Evolutionary conservation across 192 early-diverging fungal genomes (phyloP), one percentile per base, ranked within the genome.

Genomic region (Backusella mclennaniae): DNA sequence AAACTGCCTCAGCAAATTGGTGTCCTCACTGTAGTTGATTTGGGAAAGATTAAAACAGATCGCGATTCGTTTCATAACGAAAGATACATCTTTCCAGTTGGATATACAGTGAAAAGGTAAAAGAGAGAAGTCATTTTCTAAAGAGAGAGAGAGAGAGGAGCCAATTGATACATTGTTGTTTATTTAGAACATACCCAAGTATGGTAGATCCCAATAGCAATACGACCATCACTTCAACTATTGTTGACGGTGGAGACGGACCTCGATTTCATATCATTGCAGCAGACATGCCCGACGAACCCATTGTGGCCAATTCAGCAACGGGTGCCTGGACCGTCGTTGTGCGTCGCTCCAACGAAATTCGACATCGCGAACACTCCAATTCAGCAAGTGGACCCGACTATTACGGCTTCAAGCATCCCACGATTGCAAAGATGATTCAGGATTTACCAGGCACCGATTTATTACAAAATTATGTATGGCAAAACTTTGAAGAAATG

Each of bases 301-400:
- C 92, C 4, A 90, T 94, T 36, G 85, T 90, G 42, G 94, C 94
- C 12, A 87, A 85, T 19, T 92, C 95, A 2, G 91, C 95, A 12
- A 96, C 96, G 0, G 95, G 95, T 17, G 96, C 95, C n/a, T 98
- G 95, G 96, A 93, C 92, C 0, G 81, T 89, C 4, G 87, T 96
- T 49, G 87, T 96, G 41, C 92, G 92, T 77, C 86, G 85, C 9
- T 93, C 93, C 6, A 95, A 98, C 82, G 87, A 87, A 23, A 87
- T 98, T 67, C 87, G 95, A 35, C 85, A 92, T 33, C 89, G 92
- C 8, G 92, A 95, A 38, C 91, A 93, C 59, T 90, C 91, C 11
- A 94, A 93, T 77, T 94, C 93, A 35, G 93, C 93, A 0, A 92
- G 90, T 9, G 95, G 96, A 9, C 95, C 95, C 5, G 96, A 98